Evolutionary conservation across 139 green algal genomes (phyloP).

Genomic region (Chlorella vulgaris): DNA sequence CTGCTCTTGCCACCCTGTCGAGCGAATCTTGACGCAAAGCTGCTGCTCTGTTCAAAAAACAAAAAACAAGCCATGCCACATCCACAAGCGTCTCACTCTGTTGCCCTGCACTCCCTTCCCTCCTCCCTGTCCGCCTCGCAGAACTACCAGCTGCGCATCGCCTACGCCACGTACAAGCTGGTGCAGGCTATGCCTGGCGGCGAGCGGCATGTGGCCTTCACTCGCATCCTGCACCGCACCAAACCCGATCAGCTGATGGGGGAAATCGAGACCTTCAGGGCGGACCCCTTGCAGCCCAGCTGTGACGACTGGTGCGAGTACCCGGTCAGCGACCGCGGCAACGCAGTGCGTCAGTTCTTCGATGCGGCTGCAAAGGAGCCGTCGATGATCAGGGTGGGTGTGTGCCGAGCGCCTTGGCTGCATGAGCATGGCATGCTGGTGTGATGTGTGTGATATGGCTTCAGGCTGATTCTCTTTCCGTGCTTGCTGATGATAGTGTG

Average conservation of each 20-base stretch:
- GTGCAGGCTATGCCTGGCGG: conserved; percentile 73
- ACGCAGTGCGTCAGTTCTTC: conserved; percentile 78
- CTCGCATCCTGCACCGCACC: conserved; percentile 81
- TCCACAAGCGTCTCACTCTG: too few relatives aligned
- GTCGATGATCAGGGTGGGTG: conserved; percentile 53
- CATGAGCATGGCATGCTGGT: not conserved
- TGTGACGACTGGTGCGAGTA: conserved; percentile 84
- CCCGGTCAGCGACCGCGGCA: conserved; percentile 78
- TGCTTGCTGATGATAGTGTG: too few relatives aligned
- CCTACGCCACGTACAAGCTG: conserved; percentile 78
- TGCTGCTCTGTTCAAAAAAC: too few relatives aligned
- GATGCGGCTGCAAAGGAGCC: conserved; percentile 52
- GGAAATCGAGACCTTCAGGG: conserved; percentile 62
- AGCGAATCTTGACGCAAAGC: too few relatives aligned
- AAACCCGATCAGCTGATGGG: conserved; percentile 55
- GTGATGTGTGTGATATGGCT: not conserved
- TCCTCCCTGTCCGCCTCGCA: conserved; percentile 31
- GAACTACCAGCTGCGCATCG: conserved; percentile 60
- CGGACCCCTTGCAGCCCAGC: conserved; percentile 56
- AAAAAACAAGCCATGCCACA: too few relatives aligned
- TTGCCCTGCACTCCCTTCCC: not conserved
- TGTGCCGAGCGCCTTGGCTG: not conserved
- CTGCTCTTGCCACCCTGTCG: too few relatives aligned
- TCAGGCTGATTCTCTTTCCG: too few relatives aligned
- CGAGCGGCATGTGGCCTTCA: conserved; percentile 78